Evolutionary conservation across 2,329 filamentous ascomycete species (phyloP), one percentile per base, ranked within the genome.

Genomic region (Aspergillus oerlinghausenensis): DNA sequence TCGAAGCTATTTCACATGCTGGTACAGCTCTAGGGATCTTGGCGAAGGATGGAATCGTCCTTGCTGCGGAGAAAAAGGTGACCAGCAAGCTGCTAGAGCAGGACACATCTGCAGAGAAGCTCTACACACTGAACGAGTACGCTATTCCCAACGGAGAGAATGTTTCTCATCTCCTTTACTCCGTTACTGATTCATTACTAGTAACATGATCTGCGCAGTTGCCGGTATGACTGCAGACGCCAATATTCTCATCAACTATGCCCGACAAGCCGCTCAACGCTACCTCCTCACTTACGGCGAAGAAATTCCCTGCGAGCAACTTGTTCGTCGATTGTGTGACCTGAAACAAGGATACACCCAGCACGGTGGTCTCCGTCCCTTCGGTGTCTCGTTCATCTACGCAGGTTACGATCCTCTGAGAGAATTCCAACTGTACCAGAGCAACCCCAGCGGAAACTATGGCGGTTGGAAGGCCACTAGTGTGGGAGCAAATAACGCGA

Each of bases 191-290:
- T 45, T 40, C 28, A 0, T 32, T 25, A 10, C 48, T 49, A 97
- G 93, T 81, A 99, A 99, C 82, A 99, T 99, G 95, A 97, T 99
- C 78, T 97, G 92, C 78, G 94, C 94, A 60, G 94, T 99, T 59
- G 94, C 94, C 69, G 94, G 94, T 73, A 97, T 99, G 93, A 99
- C 92, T 49, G 94, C 94, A 71, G 94, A 99, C 74, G 94, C 94
- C 76, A 99, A 99, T 82, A 99, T 99, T 77, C 91, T 99, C 75
- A 99, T 99, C 86, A 99, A 99, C 83, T 97, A 95, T 79, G 95
- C 94, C 74, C 92, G 94, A 68, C 91, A 96, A 84, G 89, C 90
- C 70, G 94, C 94, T 68, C 94, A 99, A 80, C 87, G 89, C 73
- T 97, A 99, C 80, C 93, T 99, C 75, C 86, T 96, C 65, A 99